Evolutionary conservation across 2,329 filamentous ascomycete genomes (phyloP), one percentile per base, ranked within the genome.

Genomic region (Ramularia collo-cygni): DNA sequence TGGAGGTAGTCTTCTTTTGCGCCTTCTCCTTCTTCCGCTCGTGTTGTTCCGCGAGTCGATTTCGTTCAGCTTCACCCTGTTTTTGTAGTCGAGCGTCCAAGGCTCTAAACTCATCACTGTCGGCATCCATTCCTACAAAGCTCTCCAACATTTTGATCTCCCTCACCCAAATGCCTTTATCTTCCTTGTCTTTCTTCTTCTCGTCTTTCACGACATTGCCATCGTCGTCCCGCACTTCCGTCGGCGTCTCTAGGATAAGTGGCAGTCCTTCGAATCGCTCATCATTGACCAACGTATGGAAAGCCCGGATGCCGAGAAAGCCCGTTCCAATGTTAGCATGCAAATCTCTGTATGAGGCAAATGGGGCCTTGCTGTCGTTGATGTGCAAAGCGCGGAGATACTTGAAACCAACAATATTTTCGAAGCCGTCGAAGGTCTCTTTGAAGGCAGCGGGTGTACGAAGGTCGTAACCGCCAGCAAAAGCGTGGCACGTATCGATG

Each of bases 251-350:
- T 6, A 98, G 75, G 2, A 98, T 81, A 78, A 98, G 87, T 3
- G 92, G 92, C 55, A 95, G 65, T 17, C 78, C 78, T 51, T 83
- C 76, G 44, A 96, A 83, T 1, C 77, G 70, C 17, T 74, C 69
- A 56, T 87, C 79, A 62, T 96, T 96, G 71, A 96, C 82, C 44
- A 98, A 68, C 58, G 81, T 86, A 66, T 95, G 86, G 63, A 98
- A 98, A 2, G 89, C 85, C 15, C 85, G 77, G 12, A 98, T 73
- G 1, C 92, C 92, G 0, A 98, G 73, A 59, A 93, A 98, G 1
- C 92, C 92, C 0, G 88, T 93, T 17, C 92, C 92, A 48, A 98
- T 96, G 60, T 95, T 96, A 50, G 90, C 88, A 64, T 98, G 92
- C 2, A 96, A 67, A 60, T 98, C 92, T 28, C 89, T 79, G 50